Base-by-base conservation (phyloP, 176 grass and related monocot genomes). In the Leersia perrieri region DNA sequence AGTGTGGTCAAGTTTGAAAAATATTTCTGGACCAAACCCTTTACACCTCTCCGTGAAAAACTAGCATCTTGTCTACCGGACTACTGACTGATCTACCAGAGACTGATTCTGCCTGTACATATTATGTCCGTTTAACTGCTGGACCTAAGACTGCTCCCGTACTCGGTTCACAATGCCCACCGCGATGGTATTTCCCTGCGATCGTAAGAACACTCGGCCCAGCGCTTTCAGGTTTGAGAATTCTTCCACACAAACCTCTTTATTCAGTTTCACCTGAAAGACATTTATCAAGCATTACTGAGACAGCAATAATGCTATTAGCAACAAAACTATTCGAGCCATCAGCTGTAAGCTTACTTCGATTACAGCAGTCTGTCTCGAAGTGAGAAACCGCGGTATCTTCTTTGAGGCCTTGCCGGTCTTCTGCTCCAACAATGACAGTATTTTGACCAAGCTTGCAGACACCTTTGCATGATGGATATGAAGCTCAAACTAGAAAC, bases 401-500 rank as follows among this genome's bases (percentile, higher is more conserved):
- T 79, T 94, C 67, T 89, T 87, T 6, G 33, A 60, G 15, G 80
- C 74, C 70, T 91, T 87, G 33, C 95, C 88, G 0, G 90, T 94
- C 88, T 93, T 98, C 70, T 85, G 92, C 76, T 98, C 88, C 72
- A 98, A 22, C 40, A 94, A 22, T 0, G 92, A 92, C 1, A 86
- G 11, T 60, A 94, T 87, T 81, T 79, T 94, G 7, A 81, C 81
- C 60, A 98, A 20, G 23, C 65, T 68, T 5, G 95, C 95, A 5
- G 90, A 88, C 62, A 80, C 77, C 83, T 92, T 94, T 13, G 90
- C 77, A 11, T 94, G 95, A 55, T 91, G 95, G 15, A 84, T 42
- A 80, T 98, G 86, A 18, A 98, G 58, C 86, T 98, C 95, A 53
- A 97, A 84, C 94, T 97, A 79, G n/a, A 42, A 82, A 44, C 77